phyloP scores from a whole-genome alignment of 768 basidiomycete genomes.

The Pisolithus albus region DNA sequence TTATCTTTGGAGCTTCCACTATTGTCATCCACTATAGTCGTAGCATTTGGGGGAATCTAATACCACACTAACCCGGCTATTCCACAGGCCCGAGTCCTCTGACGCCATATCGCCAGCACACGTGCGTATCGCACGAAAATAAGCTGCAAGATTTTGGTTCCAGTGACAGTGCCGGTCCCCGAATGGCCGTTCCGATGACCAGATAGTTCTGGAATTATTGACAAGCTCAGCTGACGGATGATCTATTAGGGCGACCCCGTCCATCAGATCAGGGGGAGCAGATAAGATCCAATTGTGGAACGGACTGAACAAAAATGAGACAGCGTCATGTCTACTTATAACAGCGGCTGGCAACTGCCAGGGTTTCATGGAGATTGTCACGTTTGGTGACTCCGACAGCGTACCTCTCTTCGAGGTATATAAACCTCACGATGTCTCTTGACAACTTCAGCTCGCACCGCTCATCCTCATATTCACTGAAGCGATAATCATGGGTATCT shows the following conservation, averaged over 20 bases:
- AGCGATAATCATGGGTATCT: conserved; percentile 4
- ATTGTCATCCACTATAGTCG: too few relatives aligned
- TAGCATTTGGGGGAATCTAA: too few relatives aligned
- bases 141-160: too few relatives aligned
- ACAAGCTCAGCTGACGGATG: background rate
- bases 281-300: background rate
- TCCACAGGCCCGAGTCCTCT: too few relatives aligned
- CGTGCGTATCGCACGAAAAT: too few relatives aligned
- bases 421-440: background rate
- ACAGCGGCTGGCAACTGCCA: background rate
- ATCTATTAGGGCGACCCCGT: background rate
- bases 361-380: background rate
- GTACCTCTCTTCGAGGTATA: background rate
- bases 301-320: background rate
- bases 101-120: too few relatives aligned
- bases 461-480: background rate
- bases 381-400: background rate
- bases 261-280: background rate
- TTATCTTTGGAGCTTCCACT: too few relatives aligned
- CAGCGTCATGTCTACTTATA: background rate
- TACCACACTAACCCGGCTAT: too few relatives aligned
- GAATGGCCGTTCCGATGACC: background rate
- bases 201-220: background rate
- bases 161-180: too few relatives aligned
- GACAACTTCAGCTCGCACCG: background rate